phyloP scores from a whole-genome alignment of 225 moss, liverwort and hornwort genomes.

The Pseudisothecium myosuroides region DNA sequence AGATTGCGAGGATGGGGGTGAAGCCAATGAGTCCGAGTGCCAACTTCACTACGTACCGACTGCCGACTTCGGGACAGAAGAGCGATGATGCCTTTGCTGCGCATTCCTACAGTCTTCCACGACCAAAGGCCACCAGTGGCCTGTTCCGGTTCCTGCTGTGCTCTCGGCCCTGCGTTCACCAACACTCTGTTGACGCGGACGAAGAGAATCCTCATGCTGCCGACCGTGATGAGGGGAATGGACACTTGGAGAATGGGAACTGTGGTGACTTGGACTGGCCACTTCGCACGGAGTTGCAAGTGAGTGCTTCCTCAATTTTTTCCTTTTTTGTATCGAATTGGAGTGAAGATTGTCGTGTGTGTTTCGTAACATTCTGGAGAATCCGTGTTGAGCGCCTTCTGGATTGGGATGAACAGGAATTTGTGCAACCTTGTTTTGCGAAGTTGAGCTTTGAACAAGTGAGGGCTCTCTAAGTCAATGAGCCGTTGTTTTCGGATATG shows the following conservation, averaged over 20 bases:
- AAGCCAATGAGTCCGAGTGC: slow-evolving; percentile 41
- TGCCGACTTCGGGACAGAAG: not conserved
- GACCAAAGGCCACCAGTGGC: slow-evolving; percentile 9
- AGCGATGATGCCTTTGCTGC: not conserved
- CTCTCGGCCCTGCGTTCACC: slow-evolving; percentile 42
- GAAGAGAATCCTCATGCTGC: slow-evolving; percentile 6
- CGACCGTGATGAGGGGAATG: not conserved
- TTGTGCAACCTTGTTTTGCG: not conserved
- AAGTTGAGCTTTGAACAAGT: not conserved
- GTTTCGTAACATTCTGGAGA: not conserved
- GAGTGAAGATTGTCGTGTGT: too few species aligned
- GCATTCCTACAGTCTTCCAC: slow-evolving; percentile 1
- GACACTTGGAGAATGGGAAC: slow-evolving; percentile 1
- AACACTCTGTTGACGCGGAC: slow-evolving; percentile 33
- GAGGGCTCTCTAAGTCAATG: not conserved
- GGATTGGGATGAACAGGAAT: not conserved
- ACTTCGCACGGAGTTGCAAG: slow-evolving; percentile 25
- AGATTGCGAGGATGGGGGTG: slow-evolving; percentile 20
- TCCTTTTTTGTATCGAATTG: not conserved
- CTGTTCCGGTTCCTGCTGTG: slow-evolving; percentile 54
- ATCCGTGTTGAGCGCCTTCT: not conserved
- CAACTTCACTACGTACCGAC: slow-evolving; percentile 34
- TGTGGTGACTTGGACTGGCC: not conserved
- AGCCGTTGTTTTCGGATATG: not conserved
- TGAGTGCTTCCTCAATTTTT: not conserved